phyloP scores from a whole-genome alignment of 345 rosid genomes.

The Nephelium lappaceum region DNA sequence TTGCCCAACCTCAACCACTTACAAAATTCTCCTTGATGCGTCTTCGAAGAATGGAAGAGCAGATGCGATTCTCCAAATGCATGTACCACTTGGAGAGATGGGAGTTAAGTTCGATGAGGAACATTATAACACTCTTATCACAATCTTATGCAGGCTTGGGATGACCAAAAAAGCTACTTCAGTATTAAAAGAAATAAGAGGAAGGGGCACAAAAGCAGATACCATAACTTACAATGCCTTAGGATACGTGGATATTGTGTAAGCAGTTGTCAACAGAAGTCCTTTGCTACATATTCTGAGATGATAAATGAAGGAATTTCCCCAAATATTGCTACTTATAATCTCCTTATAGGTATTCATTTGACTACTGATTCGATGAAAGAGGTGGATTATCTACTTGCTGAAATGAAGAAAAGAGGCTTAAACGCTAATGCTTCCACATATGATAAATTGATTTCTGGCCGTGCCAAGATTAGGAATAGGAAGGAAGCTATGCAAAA shows the following conservation, averaged over 20 bases:
- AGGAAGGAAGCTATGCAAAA: conserved; percentile 58
- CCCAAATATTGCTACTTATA: conserved; percentile 67
- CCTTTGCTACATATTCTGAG: conserved; percentile 48
- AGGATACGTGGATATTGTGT: conserved; percentile 60
- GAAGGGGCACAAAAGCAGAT: conserved; percentile 52
- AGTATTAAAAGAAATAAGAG: conserved; percentile 57
- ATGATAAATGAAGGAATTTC: conserved; percentile 62
- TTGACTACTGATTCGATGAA: conserved; percentile 46
- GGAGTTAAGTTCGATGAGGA: conserved; percentile 58
- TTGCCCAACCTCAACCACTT: conserved; percentile 53
- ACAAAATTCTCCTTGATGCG: conserved; percentile 54
- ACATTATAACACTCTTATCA: conserved; percentile 67
- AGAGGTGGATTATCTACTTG: conserved; percentile 54
- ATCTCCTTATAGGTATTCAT: conserved; percentile 64
- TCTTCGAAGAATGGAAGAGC: conserved; percentile 61
- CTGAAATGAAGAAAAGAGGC: conserved; percentile 64
- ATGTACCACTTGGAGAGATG: conserved; percentile 52
- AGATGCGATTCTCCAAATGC: conserved; percentile 53
- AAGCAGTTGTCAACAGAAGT: conserved; percentile 55
- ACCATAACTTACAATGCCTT: conserved; percentile 69
- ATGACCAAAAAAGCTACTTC: conserved; percentile 74
- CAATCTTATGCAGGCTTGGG: conserved; percentile 66
- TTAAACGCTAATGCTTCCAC: conserved; percentile 61
- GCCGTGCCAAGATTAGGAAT: conserved; percentile 73
- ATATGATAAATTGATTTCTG: conserved; percentile 66